Base-by-base conservation (phyloP, 345 rosid species). In the Rhodamnia argentea region DNA sequence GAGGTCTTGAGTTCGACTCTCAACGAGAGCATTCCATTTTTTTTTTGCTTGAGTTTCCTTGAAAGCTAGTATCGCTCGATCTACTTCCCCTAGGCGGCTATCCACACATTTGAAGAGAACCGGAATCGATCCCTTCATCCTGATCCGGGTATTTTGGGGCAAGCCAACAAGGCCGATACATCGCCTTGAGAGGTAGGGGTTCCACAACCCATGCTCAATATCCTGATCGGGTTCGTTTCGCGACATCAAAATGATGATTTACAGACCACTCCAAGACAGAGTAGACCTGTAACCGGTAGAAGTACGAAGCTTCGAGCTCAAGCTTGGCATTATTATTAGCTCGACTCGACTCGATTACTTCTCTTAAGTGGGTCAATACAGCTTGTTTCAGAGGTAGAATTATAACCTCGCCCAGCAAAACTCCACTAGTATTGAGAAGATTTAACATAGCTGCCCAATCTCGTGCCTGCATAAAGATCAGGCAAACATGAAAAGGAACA, bases 1-100 rank as follows among this genome's bases (percentile, higher is more conserved):
- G 95, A 96, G 96, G 97, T 96, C 96, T 94, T 95, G 98, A 95
- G 98, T 96, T 97, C 96, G 29, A 95, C 95, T 96, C 94, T 94
- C 98, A 94, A 94, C 90, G 94, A 95, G 90, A 95, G 98, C 98
- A 95, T 0, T 18, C 18, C 47, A 0, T 4, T 0, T 5, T 32
- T 16, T 29, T 8, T 7, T 27, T 1, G 7, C 13, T 40, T 70
- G 26, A 5, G 4, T 62, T n/a, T 15, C 22, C 18, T 15, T 53
- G 70, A 59, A 59, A 59, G n/a, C 16, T 5, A 59, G n/a, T 59
- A 15, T 59, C 70, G 2, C 0, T n/a, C 16, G 1, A 13, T 52
- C 54, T 52, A 13, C 54, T 52, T 52, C 15, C 54, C 5, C 15
- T 52, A 12, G 70, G 16, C 15, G 32, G 70, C 37, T 59, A 59